Evolutionary conservation across 352 stramenopile genomes (phyloP).

Genomic region (Pelagophyceae sp.): DNA sequence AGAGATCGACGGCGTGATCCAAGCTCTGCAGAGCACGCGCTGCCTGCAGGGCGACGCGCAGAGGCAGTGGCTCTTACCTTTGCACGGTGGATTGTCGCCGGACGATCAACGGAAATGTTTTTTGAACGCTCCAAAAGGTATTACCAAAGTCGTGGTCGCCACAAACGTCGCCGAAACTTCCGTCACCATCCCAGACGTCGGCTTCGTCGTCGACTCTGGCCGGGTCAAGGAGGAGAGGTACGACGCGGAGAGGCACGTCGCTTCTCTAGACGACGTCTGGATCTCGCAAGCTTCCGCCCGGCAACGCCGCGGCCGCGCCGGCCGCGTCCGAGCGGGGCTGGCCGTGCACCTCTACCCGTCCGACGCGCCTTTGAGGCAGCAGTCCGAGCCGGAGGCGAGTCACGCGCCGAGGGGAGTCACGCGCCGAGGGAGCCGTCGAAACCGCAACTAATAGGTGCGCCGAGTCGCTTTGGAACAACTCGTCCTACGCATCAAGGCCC

Average conservation of each 20-base stretch:
- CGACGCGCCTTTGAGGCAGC: constrained; percentile 29
- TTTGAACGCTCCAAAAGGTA: not conserved
- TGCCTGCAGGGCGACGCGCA: not conserved
- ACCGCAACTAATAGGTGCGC: too few relatives aligned
- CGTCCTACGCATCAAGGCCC: constrained; percentile 38
- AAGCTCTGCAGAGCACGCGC: not conserved
- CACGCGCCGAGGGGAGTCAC: too few relatives aligned
- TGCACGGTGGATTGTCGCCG: constrained; percentile 74
- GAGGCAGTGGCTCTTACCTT: constrained; percentile 40
- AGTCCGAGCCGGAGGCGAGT: constrained; percentile 40
- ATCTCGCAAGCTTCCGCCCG: constrained; percentile 54
- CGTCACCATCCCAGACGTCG: constrained; percentile 82
- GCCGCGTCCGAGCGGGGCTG: constrained; percentile 73
- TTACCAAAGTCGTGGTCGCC: constrained; percentile 71
- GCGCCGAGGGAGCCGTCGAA: too few relatives aligned
- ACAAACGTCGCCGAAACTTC: constrained; percentile 95
- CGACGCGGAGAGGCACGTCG: constrained; percentile 36
- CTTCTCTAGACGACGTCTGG: constrained; percentile 36
- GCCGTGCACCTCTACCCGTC: constrained; percentile 76
- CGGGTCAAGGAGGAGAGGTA: constrained; percentile 42
- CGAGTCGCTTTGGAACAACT: constrained; percentile 46
- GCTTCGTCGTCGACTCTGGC: constrained; percentile 32
- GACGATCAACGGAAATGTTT: constrained; percentile 60
- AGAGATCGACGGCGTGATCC: constrained; percentile 25
- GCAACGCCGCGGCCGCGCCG: constrained; percentile 70